phyloP scores from a whole-genome alignment of 495 filamentous ascomycete species.

The Stereocaulon alpinum region DNA sequence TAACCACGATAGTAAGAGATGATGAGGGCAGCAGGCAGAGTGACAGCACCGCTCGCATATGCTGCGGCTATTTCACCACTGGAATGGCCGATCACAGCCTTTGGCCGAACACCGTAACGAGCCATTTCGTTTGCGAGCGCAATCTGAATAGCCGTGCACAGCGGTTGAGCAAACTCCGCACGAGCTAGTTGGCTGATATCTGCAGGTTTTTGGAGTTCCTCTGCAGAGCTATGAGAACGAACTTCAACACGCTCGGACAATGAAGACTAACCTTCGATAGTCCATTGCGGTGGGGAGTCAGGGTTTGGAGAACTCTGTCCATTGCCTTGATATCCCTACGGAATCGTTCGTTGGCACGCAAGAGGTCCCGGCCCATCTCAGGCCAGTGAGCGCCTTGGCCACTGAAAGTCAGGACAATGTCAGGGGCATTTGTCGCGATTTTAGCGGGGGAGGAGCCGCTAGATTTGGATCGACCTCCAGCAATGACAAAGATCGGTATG shows the following conservation, averaged over 20 bases:
- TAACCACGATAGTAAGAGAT: conserved; percentile 21
- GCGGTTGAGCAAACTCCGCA: conserved; percentile 23
- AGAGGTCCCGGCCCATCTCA: conserved; percentile 18
- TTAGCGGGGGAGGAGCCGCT: too few relatives aligned
- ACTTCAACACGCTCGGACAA: not conserved
- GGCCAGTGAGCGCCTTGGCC: conserved; percentile 25
- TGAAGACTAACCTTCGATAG: conserved; percentile 9
- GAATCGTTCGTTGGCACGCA: not conserved
- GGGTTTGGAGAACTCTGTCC: conserved; percentile 5
- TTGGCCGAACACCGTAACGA: conserved; percentile 17
- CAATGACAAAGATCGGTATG: conserved; percentile 20
- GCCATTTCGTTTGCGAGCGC: conserved; percentile 22
- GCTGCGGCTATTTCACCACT: conserved; percentile 25
- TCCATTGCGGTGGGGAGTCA: conserved; percentile 8
- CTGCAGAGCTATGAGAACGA: not conserved
- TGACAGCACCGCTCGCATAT: conserved; percentile 13
- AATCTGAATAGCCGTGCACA: conserved; percentile 27
- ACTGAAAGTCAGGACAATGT: conserved; percentile 22
- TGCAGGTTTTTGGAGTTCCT: conserved; percentile 5
- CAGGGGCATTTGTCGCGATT: not conserved
- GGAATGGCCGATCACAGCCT: conserved; percentile 21
- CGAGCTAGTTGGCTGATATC: conserved; percentile 13
- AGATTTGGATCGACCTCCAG: too few relatives aligned
- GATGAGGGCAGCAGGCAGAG: conserved; percentile 15
- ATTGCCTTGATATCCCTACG: not conserved